Evolutionary conservation across 2,329 filamentous ascomycete genomes (phyloP).

Genomic region (Pyricularia sp.): DNA sequence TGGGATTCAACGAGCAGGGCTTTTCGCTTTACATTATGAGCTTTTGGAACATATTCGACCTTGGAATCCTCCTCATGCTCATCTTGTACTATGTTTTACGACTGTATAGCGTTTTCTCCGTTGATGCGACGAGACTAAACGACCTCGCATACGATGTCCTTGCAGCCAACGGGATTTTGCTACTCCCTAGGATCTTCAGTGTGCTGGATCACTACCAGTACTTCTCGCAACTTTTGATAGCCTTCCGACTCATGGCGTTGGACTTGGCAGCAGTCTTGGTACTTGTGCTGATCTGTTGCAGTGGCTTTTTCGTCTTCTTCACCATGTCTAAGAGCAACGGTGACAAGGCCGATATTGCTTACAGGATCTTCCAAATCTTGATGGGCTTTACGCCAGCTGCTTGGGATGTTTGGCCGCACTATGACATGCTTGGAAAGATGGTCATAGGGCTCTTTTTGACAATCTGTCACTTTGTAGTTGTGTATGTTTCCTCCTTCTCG

Average conservation of each 20-base stretch:
- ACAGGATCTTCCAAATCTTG: slow-evolving; percentile 81
- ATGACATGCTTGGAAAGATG: slow-evolving; percentile 64
- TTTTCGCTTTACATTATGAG: slow-evolving; percentile 96
- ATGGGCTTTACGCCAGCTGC: slow-evolving; percentile 95
- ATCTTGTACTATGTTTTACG: slow-evolving; percentile 84
- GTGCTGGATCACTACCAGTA: slow-evolving; percentile 91
- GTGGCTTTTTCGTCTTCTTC: slow-evolving; percentile 92
- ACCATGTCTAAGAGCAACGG: slow-evolving; percentile 64
- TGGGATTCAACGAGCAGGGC: slow-evolving; percentile 92
- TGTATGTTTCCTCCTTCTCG: slow-evolving; percentile 30
- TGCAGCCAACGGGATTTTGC: slow-evolving; percentile 75
- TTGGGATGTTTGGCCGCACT: slow-evolving; percentile 76
- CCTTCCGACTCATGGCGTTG: slow-evolving; percentile 85
- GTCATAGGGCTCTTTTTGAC: slow-evolving; percentile 76
- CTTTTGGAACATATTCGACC: slow-evolving; percentile 93
- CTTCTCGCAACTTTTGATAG: slow-evolving; percentile 87
- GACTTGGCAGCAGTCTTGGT: slow-evolving; percentile 77
- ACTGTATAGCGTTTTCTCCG: slow-evolving; percentile 73
- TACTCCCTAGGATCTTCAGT: slow-evolving; percentile 84
- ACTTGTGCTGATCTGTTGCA: slow-evolving; percentile 76
- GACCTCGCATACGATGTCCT: slow-evolving; percentile 88
- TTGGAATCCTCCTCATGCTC: slow-evolving; percentile 76
- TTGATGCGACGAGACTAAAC: slow-evolving; percentile 62
- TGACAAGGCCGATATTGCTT: slow-evolving; percentile 63
- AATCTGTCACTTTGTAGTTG: slow-evolving; percentile 88